Evolutionary conservation across 108 stramenopile species (phyloP), one percentile per base, ranked within the genome.

Genomic region (Cyclostephanos tholiformis): DNA sequence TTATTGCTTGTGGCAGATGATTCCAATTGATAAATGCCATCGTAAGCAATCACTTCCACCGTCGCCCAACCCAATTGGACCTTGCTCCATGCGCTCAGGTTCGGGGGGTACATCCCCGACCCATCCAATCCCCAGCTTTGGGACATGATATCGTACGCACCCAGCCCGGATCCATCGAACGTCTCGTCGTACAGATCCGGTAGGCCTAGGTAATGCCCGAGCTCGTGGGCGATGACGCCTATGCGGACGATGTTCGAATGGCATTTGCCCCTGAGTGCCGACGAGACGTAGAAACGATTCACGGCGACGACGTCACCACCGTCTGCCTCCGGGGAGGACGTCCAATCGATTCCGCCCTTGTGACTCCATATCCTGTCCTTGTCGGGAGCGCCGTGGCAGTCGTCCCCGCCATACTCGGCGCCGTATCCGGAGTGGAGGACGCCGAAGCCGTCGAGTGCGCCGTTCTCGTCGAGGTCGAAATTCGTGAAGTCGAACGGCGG

Each of bases 351-450:
- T 2, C 74, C 63, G 23, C 85, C 83, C 72, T 86, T 86, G 52
- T 86, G 85, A 63, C 46, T 51, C 85, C 85, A 86, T 22, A 82
- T 80, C 25, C 82, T 52, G 38, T 77, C 51, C 60, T 65, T 55
- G 44, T 58, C 51, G 2, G 63, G 19, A 2, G 78, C 59, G 11
- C 72, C 74, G 51, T 72, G 57, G 41, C 89, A 86, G 65, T 89
- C 88, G 26, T 25, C 52, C 12, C 83, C 76, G 6, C 82, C 86
- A 6, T 74, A 68, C 68, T 95, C 92, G 20, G 92, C 91, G 9
- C 85, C 86, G 72, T 89, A 90, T 27, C 94, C 94, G 50, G 82
- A 80, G 64, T 90, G 88, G 13, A 95, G 64, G 12, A 95, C 44
- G 27, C 85, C 73, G 11, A 95, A 67, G 0, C 80, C 79, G 69